A percentile compares a stretch with the other conserved stretches of the same genome.
These are phyloP conservation scores for Venturiaceae sp. DNA, from an alignment of 2,329 filamentous ascomycete genomes.

Conservation along the genomic window DNA sequence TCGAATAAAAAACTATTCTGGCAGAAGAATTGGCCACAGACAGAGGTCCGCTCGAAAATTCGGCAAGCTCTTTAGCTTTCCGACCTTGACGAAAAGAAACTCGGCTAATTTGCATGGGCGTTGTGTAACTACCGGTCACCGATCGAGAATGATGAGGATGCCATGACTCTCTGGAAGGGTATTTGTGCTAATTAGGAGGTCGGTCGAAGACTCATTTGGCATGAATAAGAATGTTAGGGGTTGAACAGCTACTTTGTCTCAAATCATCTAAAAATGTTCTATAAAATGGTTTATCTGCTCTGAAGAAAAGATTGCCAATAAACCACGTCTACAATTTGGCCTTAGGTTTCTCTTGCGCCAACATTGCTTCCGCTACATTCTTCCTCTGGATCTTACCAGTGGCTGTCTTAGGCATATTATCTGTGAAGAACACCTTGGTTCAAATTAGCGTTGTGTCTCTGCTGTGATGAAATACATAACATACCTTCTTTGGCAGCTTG, in stretches of 20 bases:
- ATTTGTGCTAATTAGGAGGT: no score
- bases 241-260: neutral
- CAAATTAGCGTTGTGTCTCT: neutral
- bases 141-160: no score
- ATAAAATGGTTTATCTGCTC: neutral
- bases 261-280: neutral
- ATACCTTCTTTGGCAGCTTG: constrained; percentile 74
- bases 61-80: no score
- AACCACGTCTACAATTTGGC: constrained; percentile 37
- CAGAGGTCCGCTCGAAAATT: no score
- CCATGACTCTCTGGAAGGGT: no score
- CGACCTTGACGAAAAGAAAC: no score
- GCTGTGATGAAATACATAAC: constrained; percentile 13
- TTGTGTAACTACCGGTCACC: no score
- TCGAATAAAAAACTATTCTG: no score
- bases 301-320: neutral
- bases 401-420: constrained; percentile 84
- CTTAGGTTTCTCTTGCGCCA: constrained; percentile 53
- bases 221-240: no score
- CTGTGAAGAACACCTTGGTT: constrained; percentile 66
- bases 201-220: no score
- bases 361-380: constrained; percentile 79
- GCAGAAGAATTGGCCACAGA: no score
- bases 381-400: constrained; percentile 81
- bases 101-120: no score